Evolutionary conservation across 345 rosid species (phyloP).

Genomic region (Populus ilicifolia): DNA sequence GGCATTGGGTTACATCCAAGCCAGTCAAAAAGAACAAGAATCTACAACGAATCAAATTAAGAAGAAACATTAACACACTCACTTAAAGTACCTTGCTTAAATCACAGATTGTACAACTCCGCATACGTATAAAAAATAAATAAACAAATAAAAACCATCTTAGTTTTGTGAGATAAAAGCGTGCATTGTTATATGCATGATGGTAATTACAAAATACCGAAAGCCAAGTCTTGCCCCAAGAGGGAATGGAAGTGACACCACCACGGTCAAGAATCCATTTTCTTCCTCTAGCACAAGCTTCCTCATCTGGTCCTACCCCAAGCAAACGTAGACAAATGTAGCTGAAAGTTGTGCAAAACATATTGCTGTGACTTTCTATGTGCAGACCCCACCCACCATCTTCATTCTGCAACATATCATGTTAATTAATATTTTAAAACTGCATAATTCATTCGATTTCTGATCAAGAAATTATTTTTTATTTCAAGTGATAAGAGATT

Average conservation of each 20-base stretch:
- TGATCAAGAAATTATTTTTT: no score
- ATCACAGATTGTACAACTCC: no score
- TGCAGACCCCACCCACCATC: slow-evolving; percentile 27
- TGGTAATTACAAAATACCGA: neutral
- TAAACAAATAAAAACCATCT: neutral
- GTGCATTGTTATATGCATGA: no score
- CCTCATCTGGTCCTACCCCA: slow-evolving; percentile 10
- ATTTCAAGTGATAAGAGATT: no score
- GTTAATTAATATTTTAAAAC: no score
- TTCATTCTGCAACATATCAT: slow-evolving; percentile 15
- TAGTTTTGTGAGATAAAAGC: no score
- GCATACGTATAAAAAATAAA: no score
- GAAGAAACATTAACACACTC: neutral
- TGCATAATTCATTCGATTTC: no score
- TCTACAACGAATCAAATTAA: neutral
- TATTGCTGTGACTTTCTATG: slow-evolving; percentile 19
- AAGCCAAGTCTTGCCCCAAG: slow-evolving; percentile 28
- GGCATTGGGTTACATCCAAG: slow-evolving; percentile 25
- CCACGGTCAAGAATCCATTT: slow-evolving; percentile 24
- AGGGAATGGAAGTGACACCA: slow-evolving; percentile 8
- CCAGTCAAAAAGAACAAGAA: slow-evolving; percentile 22
- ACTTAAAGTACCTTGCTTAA: no score
- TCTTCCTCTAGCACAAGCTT: slow-evolving; percentile 13
- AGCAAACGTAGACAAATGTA: slow-evolving; percentile 18
- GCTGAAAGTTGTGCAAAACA: slow-evolving; percentile 15